A percentile compares a stretch with the other conserved stretches of the same genome.
Conservation (phyloP, 441 rosid species). For the Mallotus repandus region DNA sequence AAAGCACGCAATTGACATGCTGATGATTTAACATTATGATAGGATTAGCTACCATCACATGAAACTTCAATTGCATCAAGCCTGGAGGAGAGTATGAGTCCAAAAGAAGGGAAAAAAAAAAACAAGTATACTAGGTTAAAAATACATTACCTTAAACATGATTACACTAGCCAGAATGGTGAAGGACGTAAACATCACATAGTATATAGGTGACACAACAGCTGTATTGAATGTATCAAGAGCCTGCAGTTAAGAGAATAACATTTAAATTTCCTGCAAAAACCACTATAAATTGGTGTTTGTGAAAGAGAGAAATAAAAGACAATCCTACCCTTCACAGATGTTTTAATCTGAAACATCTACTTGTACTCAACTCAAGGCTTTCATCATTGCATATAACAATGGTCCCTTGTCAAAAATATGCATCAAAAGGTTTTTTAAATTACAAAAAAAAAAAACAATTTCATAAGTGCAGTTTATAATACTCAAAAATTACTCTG, state of each 20-base stretch:
- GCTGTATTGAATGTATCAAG: slow-evolving; percentile 87
- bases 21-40: too few relatives aligned
- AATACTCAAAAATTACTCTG: not conserved
- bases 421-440: not conserved
- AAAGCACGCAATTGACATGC: not conserved
- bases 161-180: slow-evolving; percentile 91
- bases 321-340: not conserved
- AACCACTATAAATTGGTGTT: not conserved
- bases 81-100: not conserved
- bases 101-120: not conserved
- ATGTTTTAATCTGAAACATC: not conserved
- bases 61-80: not conserved
- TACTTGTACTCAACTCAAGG: slow-evolving; percentile 3
- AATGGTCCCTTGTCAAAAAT: not conserved
- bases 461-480: not conserved
- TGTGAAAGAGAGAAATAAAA: not conserved
- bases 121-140: not conserved
- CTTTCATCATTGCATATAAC: slow-evolving; percentile 2
- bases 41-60: not conserved
- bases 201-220: slow-evolving; percentile 82
- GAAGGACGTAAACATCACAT: slow-evolving; percentile 79
- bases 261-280: not conserved
- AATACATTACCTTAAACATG: slow-evolving; percentile 76
- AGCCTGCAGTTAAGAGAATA: slow-evolving; percentile 48
- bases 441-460: not conserved